Percentiles rank a stretch among this genome's conserved stretches.
Evolutionary conservation across 345 rosid genomes (phyloP).

Genomic region (Fremontodendron californicum): DNA sequence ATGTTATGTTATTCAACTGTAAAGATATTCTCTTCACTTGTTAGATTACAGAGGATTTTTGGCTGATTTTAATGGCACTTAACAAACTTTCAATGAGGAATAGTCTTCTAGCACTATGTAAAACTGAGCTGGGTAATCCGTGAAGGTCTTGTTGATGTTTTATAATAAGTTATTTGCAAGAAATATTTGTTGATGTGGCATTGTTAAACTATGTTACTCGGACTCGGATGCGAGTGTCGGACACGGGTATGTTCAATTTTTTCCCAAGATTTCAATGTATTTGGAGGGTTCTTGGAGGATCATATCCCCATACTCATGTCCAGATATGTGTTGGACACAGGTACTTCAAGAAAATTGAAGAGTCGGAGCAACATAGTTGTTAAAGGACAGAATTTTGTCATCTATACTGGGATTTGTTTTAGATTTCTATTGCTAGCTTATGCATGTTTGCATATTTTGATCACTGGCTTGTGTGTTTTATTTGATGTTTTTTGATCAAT

Average conservation of each 20-base stretch:
- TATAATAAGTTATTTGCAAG: neutral
- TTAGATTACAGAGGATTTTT: neutral
- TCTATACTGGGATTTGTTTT: neutral
- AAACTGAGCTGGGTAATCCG: neutral
- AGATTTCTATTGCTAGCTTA: neutral
- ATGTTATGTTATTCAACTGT: neutral
- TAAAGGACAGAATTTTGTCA: neutral
- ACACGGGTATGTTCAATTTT: too few relatives aligned
- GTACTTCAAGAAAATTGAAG: too few relatives aligned
- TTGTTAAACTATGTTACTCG: too few relatives aligned
- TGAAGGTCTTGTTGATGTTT: neutral
- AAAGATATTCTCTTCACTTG: neutral
- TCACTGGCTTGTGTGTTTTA: neutral
- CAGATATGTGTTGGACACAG: too few relatives aligned
- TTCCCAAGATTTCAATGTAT: too few relatives aligned
- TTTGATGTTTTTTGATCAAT: slow-evolving; percentile 13
- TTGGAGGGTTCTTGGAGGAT: too few relatives aligned
- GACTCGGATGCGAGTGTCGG: too few relatives aligned
- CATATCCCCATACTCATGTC: too few relatives aligned
- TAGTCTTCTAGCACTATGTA: neutral
- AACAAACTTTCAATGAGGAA: neutral
- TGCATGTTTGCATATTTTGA: neutral
- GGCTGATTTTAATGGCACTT: neutral
- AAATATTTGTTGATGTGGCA: neutral
- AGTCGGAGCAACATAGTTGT: too few relatives aligned